A percentile compares a stretch with the other conserved stretches of the same genome.
These are phyloP conservation scores for Hypoxylon sp. DNA, from an alignment of 2,329 filamentous ascomycete species.

Conservation along the genomic window DNA sequence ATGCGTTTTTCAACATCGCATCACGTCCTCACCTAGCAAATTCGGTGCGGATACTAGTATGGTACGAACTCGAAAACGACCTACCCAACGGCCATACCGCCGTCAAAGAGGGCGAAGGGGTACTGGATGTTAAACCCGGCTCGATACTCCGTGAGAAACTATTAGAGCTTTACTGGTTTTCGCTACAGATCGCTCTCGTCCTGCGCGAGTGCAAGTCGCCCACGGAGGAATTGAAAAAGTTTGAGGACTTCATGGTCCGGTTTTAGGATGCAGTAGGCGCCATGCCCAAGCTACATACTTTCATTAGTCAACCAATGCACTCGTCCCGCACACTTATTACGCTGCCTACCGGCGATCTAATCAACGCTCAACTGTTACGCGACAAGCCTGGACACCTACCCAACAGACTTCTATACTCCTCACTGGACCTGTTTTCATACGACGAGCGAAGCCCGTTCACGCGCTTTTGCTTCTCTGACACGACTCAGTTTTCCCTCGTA, in stretches of 20 bases:
- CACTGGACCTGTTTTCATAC: too few species aligned
- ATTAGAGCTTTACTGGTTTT: conserved; percentile 3
- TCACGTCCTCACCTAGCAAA: not conserved
- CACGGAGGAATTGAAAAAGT: not conserved
- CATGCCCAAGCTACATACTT: not conserved
- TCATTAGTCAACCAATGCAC: not conserved
- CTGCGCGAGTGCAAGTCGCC: not conserved
- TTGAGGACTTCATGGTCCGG: not conserved
- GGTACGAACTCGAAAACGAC: not conserved
- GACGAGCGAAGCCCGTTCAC: not conserved
- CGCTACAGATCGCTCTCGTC: not conserved
- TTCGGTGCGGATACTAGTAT: conserved; percentile 1
- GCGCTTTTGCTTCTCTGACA: not conserved
- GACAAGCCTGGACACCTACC: too few species aligned
- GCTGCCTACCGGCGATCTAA: too few species aligned
- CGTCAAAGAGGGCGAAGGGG: not conserved
- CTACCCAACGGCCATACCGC: not conserved
- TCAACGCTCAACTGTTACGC: too few species aligned
- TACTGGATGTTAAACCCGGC: not conserved
- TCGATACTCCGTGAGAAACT: not conserved
- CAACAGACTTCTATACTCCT: too few species aligned
- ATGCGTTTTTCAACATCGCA: conserved; percentile 10
- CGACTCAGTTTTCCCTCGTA: not conserved
- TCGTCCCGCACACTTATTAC: not conserved
- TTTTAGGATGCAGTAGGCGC: not conserved